phyloP scores from a whole-genome alignment of 768 basidiomycete species.

The Rhizopogon sp. region DNA sequence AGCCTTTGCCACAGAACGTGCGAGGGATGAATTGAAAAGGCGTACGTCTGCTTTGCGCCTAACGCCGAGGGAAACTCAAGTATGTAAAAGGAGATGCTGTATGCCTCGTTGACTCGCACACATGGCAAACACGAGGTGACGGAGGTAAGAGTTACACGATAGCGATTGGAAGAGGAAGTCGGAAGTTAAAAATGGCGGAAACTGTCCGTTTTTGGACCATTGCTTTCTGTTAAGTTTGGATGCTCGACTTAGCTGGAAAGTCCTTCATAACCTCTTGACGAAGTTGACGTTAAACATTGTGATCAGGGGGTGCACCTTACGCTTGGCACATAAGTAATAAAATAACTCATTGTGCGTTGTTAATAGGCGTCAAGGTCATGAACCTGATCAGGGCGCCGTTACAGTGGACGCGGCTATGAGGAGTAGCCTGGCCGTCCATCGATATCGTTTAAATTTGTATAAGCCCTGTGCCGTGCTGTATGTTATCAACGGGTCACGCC shows the following conservation, averaged over 20 bases:
- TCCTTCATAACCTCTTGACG: background rate
- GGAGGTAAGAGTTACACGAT: background rate
- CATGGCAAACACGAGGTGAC: conserved; percentile 19
- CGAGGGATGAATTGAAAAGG: background rate
- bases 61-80: background rate
- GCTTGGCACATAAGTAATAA: background rate
- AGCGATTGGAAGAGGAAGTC: background rate
- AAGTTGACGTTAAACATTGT: background rate
- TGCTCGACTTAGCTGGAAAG: background rate
- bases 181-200: background rate
- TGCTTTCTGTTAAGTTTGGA: background rate
- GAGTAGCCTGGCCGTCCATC: background rate
- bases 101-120: conserved; percentile 4
- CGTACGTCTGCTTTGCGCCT: background rate
- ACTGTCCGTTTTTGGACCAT: background rate
- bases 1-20: background rate
- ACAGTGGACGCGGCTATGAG: background rate
- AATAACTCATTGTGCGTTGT: background rate
- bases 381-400: background rate
- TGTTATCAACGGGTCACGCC: no score
- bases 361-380: background rate
- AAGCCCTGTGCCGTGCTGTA: no score
- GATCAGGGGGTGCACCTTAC: background rate
- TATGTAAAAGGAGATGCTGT: conserved; percentile 14
- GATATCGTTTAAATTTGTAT: no score